These are phyloP conservation scores for Backusella morwellensis DNA, from an alignment of 192 early-diverging fungal species.

Conservation along the genomic window DNA sequence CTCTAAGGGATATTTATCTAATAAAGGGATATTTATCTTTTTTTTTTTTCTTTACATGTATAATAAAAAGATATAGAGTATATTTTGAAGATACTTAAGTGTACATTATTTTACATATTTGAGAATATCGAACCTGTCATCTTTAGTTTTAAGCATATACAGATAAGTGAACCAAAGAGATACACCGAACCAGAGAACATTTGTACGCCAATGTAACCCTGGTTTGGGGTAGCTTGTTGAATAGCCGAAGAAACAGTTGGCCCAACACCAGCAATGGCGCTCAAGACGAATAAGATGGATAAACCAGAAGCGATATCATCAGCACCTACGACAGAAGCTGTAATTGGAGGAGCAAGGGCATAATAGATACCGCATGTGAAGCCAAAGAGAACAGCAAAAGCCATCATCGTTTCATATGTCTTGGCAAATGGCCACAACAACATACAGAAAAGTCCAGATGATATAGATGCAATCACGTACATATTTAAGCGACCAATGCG, in stretches of 20 bases:
- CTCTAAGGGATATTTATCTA: too few species aligned
- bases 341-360: slow-evolving; percentile 33
- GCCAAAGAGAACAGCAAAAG: slow-evolving; percentile 30
- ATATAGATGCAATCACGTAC: slow-evolving; percentile 13
- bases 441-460: slow-evolving; percentile 23
- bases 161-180: slow-evolving; percentile 21
- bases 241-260: slow-evolving; percentile 27
- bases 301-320: slow-evolving; percentile 22
- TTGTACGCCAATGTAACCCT: slow-evolving; percentile 25
- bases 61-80: neutral
- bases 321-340: slow-evolving; percentile 24
- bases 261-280: slow-evolving; percentile 17
- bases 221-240: slow-evolving; percentile 6
- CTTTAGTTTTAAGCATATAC: slow-evolving; percentile 21
- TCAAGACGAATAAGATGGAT: slow-evolving; percentile 19
- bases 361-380: slow-evolving; percentile 29
- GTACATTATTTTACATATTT: slow-evolving; percentile 2
- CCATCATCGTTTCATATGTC: slow-evolving; percentile 25
- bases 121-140: slow-evolving; percentile 22
- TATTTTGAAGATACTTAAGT: neutral
- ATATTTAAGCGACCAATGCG: slow-evolving; percentile 32
- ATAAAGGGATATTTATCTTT: neutral
- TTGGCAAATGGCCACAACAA: slow-evolving; percentile 32
- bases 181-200: slow-evolving; percentile 30
- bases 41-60: neutral